Evolutionary conservation across 192 early-diverging fungal genomes (phyloP), one percentile per base, ranked within the genome.

Genomic region (Mortierella claussenii): DNA sequence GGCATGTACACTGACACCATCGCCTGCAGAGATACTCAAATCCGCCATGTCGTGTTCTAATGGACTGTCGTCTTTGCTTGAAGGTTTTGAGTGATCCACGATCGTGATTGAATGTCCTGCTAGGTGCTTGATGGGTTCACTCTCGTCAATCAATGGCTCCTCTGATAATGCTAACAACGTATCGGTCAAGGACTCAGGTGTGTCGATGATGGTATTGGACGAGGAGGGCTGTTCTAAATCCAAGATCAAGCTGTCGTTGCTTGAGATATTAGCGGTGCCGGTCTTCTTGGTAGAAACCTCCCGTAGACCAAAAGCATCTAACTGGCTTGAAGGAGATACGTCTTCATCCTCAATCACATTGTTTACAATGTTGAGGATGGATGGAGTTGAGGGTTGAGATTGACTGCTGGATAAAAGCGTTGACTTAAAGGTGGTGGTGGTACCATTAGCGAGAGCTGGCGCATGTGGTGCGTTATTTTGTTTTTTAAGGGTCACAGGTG

Each of bases 311-410:
- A 73, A 58, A 8, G 59, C 15, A 18, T 59, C 61, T 3, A 34
- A 0, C 2, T 17, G 21, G 32, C 21, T 28, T 15, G 45, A 5
- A 6, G 54, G 24, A 20, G 37, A 18, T 27, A 50, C 37, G 5
- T 66, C 60, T 7, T 55, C 61, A 4, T 66, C 51, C 15, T 44
- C 56, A 5, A n/a, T n/a, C n/a, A n/a, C n/a, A n/a, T 55, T 42
- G 23, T 69, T 58, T 31, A 57, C 37, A 37, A 83, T 63, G 31
- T 86, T 70, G 32, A 83, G 80, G 27, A 86, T 86, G 5, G 81
- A 62, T 11, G 82, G 78, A 10, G 64, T 69, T 32, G 65, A 44
- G 17, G 50, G 43, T 28, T 58, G 18, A 9, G 42, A 23, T 4
- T 40, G 66, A n/a, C n/a, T n/a, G 40, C 18, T 69, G 26, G 44